Conservation (phyloP, 495 filamentous ascomycete genomes). For the Penicillium ochrochloron region DNA sequence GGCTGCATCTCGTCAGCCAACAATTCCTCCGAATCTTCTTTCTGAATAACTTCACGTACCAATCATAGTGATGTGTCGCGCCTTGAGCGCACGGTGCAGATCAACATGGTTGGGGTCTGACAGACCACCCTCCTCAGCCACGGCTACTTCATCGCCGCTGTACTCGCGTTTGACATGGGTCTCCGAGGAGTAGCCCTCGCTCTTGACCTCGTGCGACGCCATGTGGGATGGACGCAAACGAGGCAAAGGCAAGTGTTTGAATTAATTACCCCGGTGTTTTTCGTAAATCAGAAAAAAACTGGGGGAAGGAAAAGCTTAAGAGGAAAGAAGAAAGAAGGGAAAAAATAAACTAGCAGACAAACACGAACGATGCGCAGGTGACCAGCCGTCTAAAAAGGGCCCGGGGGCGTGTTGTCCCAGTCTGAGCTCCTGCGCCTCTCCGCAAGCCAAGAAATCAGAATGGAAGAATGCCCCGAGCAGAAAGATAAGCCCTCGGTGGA, state of each 20-base stretch:
- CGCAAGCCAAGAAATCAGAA: slow-evolving; percentile 13
- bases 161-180: slow-evolving; percentile 13
- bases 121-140: slow-evolving; percentile 34
- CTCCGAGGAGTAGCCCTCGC: slow-evolving; percentile 20
- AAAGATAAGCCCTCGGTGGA: slow-evolving; percentile 12
- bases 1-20: slow-evolving; percentile 42
- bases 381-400: neutral
- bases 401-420: neutral
- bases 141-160: slow-evolving; percentile 31
- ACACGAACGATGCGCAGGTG: neutral
- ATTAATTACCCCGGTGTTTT: neutral
- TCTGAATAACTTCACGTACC: slow-evolving; percentile 23
- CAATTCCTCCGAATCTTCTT: neutral
- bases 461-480: neutral
- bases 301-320: neutral
- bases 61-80: slow-evolving; percentile 87
- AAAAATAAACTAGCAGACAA: neutral
- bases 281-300: neutral
- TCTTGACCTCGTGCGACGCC: slow-evolving; percentile 18
- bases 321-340: neutral
- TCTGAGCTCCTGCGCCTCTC: slow-evolving; percentile 1
- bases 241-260: neutral
- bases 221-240: slow-evolving; percentile 1
- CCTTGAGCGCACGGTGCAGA: slow-evolving; percentile 72
- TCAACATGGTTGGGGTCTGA: slow-evolving; percentile 36